These are phyloP conservation scores for Pelargonium myrrhifolium DNA, from an alignment of 441 rosid species.

Conservation along the genomic window DNA sequence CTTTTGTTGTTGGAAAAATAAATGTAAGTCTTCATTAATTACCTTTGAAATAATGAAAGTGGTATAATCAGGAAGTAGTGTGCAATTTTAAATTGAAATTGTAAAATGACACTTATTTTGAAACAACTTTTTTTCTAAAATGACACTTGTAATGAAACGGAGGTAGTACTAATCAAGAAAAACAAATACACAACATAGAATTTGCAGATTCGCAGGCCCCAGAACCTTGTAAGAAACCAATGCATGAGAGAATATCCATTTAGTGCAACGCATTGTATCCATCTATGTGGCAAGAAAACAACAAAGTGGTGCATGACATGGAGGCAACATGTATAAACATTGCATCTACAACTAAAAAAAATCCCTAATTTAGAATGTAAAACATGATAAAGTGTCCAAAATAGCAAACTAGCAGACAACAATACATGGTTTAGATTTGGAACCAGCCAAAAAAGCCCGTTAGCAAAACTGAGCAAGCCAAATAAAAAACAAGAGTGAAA, in stretches of 20 bases:
- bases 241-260: background rate
- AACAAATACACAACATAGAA: background rate
- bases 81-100: no score
- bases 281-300: background rate
- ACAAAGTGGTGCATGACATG: background rate
- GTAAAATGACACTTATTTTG: no score
- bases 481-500: background rate
- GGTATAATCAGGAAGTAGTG: no score
- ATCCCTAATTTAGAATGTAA: background rate
- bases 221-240: background rate
- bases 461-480: conserved; percentile 1
- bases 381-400: background rate
- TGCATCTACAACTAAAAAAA: background rate
- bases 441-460: background rate
- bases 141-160: background rate
- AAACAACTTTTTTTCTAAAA: no score
- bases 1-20: no score
- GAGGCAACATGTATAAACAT: background rate
- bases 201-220: background rate
- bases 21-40: no score
- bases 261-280: background rate
- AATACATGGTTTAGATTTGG: background rate
- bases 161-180: background rate
- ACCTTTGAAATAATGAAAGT: no score
- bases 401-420: background rate